Evolutionary conservation across 2,329 filamentous ascomycete species (phyloP).

Genomic region (Fusarium sp.): DNA sequence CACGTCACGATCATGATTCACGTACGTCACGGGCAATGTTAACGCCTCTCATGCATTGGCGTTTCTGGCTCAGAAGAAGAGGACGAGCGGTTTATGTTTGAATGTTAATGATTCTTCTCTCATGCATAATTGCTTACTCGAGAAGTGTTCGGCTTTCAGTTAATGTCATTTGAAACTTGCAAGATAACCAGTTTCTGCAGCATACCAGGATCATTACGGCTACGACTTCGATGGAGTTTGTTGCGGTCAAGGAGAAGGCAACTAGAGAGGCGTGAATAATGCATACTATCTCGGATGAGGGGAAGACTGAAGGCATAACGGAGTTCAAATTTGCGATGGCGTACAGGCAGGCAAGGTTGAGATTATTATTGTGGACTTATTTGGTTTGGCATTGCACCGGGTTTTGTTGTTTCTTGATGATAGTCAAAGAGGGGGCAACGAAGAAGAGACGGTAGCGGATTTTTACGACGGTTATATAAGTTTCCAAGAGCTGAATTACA

Average conservation of each 20-base stretch:
- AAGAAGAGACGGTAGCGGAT: slow-evolving; percentile 25
- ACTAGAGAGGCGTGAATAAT: slow-evolving; percentile 5
- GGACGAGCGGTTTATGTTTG: slow-evolving; percentile 37
- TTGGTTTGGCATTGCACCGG: slow-evolving; percentile 34
- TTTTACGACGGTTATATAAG: slow-evolving; percentile 35
- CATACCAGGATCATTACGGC: slow-evolving; percentile 20
- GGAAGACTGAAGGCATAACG: slow-evolving; percentile 24
- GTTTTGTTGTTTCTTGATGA: slow-evolving; percentile 20
- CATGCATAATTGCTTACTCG: slow-evolving; percentile 21
- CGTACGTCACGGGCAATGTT: slow-evolving; percentile 50
- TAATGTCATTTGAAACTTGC: slow-evolving; percentile 23
- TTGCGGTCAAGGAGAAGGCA: slow-evolving; percentile 14
- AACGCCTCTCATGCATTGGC: slow-evolving; percentile 55
- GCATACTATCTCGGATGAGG: slow-evolving; percentile 11
- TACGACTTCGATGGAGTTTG: slow-evolving; percentile 22
- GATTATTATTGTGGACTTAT: slow-evolving; percentile 32
- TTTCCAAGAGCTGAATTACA: slow-evolving; percentile 37
- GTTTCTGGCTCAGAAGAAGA: slow-evolving; percentile 45
- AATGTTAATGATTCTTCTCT: slow-evolving; percentile 33
- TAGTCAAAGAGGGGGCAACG: slow-evolving; percentile 9
- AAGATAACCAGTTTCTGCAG: slow-evolving; percentile 15
- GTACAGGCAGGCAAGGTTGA: slow-evolving; percentile 27
- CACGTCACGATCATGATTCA: slow-evolving; percentile 55
- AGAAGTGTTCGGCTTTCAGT: slow-evolving; percentile 16
- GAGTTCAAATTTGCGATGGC: slow-evolving; percentile 36